Evolutionary conservation across 169 alveolate genomes (phyloP).

Genomic region (Eimeria praecox): DNA sequence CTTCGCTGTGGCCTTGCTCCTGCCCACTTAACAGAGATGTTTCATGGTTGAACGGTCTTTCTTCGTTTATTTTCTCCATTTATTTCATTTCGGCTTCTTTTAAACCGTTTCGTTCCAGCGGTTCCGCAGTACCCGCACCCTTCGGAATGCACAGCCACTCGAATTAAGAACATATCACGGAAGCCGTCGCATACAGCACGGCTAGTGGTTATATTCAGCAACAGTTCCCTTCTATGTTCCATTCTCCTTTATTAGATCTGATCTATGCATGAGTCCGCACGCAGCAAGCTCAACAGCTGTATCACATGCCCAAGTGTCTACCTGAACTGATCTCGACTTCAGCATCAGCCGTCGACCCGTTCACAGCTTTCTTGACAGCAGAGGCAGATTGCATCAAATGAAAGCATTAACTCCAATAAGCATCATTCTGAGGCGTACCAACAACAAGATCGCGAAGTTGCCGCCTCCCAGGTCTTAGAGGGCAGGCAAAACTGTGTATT

Average conservation of each 20-base stretch:
- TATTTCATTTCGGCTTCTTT: neutral
- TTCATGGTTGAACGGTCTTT: neutral
- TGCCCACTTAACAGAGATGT: neutral
- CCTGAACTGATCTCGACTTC: neutral
- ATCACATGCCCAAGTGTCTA: neutral
- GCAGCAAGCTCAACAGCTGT: neutral
- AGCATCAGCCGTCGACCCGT: neutral
- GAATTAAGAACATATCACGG: neutral
- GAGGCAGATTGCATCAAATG: neutral
- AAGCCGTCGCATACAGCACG: slow-evolving; percentile 1
- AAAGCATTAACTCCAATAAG: neutral
- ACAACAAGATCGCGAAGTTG: neutral
- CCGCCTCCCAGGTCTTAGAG: neutral
- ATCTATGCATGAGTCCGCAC: neutral
- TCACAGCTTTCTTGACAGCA: neutral
- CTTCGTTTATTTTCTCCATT: neutral
- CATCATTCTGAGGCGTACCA: neutral
- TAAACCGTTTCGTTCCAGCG: neutral
- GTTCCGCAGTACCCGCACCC: neutral
- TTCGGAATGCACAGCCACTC: neutral
- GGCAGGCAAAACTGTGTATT: neutral
- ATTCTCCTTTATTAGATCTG: neutral
- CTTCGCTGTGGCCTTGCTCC: neutral
- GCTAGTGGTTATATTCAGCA: neutral
- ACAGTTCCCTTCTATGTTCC: neutral